Conservation (phyloP, 345 rosid genomes). For the Barbarea vulgaris region DNA sequence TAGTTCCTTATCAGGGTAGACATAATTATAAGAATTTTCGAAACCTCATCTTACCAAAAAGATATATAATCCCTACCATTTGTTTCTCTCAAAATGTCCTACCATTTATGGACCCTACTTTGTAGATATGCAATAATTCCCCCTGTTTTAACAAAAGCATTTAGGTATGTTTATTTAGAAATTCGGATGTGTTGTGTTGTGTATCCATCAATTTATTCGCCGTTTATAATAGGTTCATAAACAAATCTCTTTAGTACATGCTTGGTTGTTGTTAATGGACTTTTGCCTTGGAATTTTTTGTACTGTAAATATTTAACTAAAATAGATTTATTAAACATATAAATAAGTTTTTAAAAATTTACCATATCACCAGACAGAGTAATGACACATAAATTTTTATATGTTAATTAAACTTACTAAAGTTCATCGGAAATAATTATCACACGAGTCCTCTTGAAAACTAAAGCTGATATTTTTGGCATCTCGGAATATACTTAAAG, state of each 20-base stretch:
- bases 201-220: slow-evolving; percentile 20
- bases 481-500: background rate
- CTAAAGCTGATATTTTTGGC: background rate
- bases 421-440: background rate
- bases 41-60: slow-evolving; percentile 35
- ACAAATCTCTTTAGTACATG: background rate
- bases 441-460: background rate
- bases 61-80: slow-evolving; percentile 27
- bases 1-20: slow-evolving; percentile 33
- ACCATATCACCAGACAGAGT: background rate
- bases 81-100: slow-evolving; percentile 28
- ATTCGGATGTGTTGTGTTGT: background rate
- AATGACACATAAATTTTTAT: background rate
- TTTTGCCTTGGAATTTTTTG: background rate
- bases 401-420: too few species aligned
- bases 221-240: background rate
- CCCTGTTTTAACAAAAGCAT: background rate
- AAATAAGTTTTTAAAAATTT: too few species aligned
- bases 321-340: too few species aligned
- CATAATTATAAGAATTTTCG: slow-evolving; percentile 33
- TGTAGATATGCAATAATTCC: slow-evolving; percentile 26
- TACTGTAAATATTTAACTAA: background rate
- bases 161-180: slow-evolving; percentile 10
- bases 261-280: background rate
- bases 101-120: slow-evolving; percentile 28